Conservation (phyloP, 2,329 filamentous ascomycete genomes). For the Colletotrichum viniferum region DNA sequence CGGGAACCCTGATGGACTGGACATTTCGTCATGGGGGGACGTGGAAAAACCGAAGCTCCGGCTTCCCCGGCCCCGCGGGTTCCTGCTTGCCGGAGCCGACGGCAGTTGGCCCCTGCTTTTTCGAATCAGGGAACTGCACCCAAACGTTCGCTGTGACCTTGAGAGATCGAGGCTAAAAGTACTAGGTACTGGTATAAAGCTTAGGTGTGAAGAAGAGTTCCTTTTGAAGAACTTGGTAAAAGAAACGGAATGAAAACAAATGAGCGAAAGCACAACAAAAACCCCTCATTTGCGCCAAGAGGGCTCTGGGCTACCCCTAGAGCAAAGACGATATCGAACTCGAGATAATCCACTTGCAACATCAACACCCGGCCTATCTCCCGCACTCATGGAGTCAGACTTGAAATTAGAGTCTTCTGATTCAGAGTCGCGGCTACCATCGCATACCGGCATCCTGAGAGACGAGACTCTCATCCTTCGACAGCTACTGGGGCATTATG, state of each 20-base stretch:
- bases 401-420: background rate
- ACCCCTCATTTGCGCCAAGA: background rate
- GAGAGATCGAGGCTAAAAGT: background rate
- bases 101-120: background rate
- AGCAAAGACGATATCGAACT: background rate
- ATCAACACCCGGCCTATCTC: background rate
- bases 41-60: constrained; percentile 16
- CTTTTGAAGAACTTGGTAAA: background rate
- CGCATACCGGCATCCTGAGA: constrained; percentile 12
- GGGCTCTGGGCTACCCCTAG: background rate
- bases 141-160: background rate
- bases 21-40: background rate
- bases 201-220: background rate
- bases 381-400: background rate
- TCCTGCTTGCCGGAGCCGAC: background rate
- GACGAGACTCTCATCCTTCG: constrained; percentile 15
- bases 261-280: background rate
- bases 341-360: background rate
- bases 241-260: background rate
- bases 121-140: background rate
- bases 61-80: background rate
- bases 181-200: background rate
- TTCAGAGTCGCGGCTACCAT: background rate
- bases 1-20: constrained; percentile 16
- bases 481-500: constrained; percentile 1